phyloP scores from a whole-genome alignment of 805 yeast genomes.

The Kodamaea lidongshanica region DNA sequence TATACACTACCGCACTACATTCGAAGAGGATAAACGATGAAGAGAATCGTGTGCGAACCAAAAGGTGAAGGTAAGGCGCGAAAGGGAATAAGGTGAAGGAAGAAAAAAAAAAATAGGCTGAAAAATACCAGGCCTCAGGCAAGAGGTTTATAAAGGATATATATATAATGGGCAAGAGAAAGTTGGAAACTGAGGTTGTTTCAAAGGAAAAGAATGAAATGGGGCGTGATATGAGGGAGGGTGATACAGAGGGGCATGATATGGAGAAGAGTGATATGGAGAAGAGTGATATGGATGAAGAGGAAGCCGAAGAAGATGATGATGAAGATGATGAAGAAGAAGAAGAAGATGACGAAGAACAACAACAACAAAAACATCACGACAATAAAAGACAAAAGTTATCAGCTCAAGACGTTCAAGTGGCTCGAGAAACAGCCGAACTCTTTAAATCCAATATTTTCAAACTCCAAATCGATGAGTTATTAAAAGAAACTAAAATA shows the following conservation, averaged over 20 bases:
- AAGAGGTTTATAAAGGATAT: background rate
- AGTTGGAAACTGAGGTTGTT: conserved; percentile 6
- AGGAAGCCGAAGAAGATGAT: conserved; percentile 11
- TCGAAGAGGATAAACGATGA: background rate
- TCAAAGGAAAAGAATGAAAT: conserved; percentile 1
- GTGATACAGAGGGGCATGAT: conserved; percentile 16
- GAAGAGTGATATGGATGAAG: conserved; percentile 19
- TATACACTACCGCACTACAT: conserved; percentile 1
- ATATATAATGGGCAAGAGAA: conserved; percentile 10
- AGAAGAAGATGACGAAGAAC: conserved; percentile 8
- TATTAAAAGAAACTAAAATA: conserved; percentile 71
- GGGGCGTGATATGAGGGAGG: conserved; percentile 9
- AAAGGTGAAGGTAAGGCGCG: background rate
- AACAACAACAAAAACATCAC: conserved; percentile 1
- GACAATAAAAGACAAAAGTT: conserved; percentile 36
- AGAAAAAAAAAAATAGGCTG: background rate
- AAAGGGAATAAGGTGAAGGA: background rate
- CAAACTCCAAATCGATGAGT: conserved; percentile 90
- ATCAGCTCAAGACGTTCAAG: conserved; percentile 78
- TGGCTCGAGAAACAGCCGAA: conserved; percentile 91
- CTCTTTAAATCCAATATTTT: conserved; percentile 91
- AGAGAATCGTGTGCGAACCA: background rate
- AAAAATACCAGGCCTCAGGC: conserved; percentile 1
- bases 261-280: conserved; percentile 14
- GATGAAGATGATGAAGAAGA: conserved; percentile 6